phyloP scores from a whole-genome alignment of 768 basidiomycete species.

The Tulasnella sp. region DNA sequence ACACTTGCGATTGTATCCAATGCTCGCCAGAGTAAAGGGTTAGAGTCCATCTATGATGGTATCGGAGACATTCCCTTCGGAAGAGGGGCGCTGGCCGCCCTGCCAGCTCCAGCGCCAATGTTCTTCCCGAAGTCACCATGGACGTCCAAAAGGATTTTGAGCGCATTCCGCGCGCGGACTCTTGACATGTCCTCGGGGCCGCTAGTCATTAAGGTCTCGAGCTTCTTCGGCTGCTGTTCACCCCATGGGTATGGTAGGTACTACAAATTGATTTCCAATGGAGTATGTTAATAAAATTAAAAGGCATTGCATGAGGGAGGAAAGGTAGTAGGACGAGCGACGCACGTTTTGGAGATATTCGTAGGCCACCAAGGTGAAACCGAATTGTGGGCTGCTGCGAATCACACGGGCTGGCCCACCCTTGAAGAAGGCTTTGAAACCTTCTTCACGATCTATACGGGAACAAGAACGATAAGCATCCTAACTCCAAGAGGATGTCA shows the following conservation, averaged over 20 bases:
- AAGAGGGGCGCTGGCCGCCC: background rate
- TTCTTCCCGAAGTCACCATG: slow-evolving; percentile 69
- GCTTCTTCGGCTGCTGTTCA: slow-evolving; percentile 48
- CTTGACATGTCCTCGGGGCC: slow-evolving; percentile 63
- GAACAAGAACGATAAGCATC: background rate
- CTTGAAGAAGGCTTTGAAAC: slow-evolving; percentile 82
- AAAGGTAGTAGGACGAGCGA: slow-evolving; percentile 21
- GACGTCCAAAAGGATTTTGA: slow-evolving; percentile 82
- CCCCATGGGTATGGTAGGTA: slow-evolving; percentile 68
- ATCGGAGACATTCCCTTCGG: too few species aligned
- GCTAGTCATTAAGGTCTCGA: slow-evolving; percentile 60
- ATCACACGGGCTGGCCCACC: slow-evolving; percentile 82
- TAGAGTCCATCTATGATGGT: too few species aligned
- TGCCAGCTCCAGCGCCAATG: background rate
- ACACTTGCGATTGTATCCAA: too few species aligned
- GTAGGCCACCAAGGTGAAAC: slow-evolving; percentile 79
- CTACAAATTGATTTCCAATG: background rate
- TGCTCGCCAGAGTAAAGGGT: too few species aligned
- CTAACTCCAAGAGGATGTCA: background rate
- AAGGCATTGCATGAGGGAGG: slow-evolving; percentile 25
- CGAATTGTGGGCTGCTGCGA: slow-evolving; percentile 88
- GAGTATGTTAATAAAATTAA: slow-evolving; percentile 2
- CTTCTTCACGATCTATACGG: slow-evolving; percentile 69
- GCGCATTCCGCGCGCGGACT: slow-evolving; percentile 86
- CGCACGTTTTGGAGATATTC: slow-evolving; percentile 58